Evolutionary conservation across 1,284 basidiomycete species (phyloP), one percentile per base, ranked within the genome.

Genomic region (Ganoderma sinense): DNA sequence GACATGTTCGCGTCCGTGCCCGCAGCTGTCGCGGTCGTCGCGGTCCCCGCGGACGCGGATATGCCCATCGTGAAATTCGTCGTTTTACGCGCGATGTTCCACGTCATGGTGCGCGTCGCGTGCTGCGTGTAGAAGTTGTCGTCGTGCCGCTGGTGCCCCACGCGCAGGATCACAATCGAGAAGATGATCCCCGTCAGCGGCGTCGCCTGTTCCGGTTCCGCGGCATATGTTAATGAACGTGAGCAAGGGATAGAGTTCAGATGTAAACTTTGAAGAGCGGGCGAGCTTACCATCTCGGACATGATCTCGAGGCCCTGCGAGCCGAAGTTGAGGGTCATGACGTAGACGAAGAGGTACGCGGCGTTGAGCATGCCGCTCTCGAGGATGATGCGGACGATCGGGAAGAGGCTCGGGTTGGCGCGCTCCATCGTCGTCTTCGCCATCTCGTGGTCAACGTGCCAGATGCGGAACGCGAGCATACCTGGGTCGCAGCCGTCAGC

Each of bases 301-400:
- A 75, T 69, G 31, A 71, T 71, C 51, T 73, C 73, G 26, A 75
- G 62, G 8, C 67, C 68, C 33, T 71, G 55, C 23, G 69, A 65
- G 40, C 66, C 69, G 23, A 65, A 65, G 14, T 33, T 55, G 29
- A 74, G 67, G 16, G 68, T 69, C 66, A 72, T 67, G 29, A 67
- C 67, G 60, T 68, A 74, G 13, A 51, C 71, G 64, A 74, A 69
- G 39, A 75, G 69, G 66, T 69, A 74, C 18, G 69, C 66, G 4
- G 71, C 73, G 62, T 74, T 75, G 51, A 75, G 33, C n/a, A 65
- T 31, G 33, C 72, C 73, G 41, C 72, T 74, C 64, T 75, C 74
- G 62, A 75, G 56, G 40, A 74, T 43, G 51, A 74, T 75, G 36
- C 67, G 65, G 31, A 75, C 40, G 53, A 75, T 67, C 6, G 72